Evolutionary conservation across 1,139 yeast species (phyloP), one percentile per base, ranked within the genome.

Genomic region (Yamadazyma diospyri): DNA sequence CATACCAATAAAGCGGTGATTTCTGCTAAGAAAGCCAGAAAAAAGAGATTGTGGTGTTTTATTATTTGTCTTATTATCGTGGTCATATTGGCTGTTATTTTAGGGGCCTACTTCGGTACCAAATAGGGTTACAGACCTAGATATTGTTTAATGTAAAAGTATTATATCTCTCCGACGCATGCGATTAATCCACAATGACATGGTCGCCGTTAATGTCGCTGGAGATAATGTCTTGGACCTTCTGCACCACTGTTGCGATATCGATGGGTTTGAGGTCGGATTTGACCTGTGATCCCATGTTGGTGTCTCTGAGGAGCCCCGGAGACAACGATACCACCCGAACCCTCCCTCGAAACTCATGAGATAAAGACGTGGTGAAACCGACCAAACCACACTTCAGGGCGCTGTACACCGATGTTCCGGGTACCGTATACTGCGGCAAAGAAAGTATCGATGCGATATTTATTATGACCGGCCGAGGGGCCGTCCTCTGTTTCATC

Each of bases 1-100:
- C 95, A 94, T 61, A 88, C 95, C 36, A 78, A 83, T 55, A 81
- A 84, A 60, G 99, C 98, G 11, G 89, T 87, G 39, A 77, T 73
- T 47, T 77, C 81, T 55, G 98, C 98, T 33, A 80, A 81, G 59
- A 82, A 85, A 50, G 94, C 95, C 34, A 81, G 98, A 70, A 86
- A 71, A 61, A 88, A 88, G 83, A 88, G 78, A 72, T 75, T 87
- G 69, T 85, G 94, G 81, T 85, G 96, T 61, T 72, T 79, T 49
- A 65, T 78, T 53, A 81, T 88, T 57, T 59, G 75, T 51, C 62
- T 77, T 46, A 53, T 79, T 38, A 69, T 84, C 41, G 57, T 83
- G 42, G 68, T 77, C 45, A 72, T 82, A 42, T 64, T 85, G 52
- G 85, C 87, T 32, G 75, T 83, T 43, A 82, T 81, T 37, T 74